Evolutionary conservation across 306 rosid species (phyloP), one percentile per base, ranked within the genome.

Genomic region (Vigna trinervia): DNA sequence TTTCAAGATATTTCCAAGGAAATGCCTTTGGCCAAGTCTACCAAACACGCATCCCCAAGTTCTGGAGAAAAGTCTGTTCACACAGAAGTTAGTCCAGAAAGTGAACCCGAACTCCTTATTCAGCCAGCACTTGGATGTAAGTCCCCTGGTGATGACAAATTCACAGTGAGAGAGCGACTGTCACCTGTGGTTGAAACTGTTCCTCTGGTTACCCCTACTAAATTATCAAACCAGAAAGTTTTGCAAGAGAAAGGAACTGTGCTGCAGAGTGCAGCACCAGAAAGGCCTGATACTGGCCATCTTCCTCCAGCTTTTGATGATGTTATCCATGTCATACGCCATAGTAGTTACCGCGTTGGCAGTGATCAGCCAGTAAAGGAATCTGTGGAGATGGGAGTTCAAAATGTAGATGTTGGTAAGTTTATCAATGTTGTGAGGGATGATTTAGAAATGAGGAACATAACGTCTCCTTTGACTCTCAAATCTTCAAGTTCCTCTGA

Each of bases 341-440:
- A 92, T 60, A 96, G 99, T 81, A 96, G 98, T 88, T 96, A 87
- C 75, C 97, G 99, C 0, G 93, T 96, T 53, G 99, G 93, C 52
- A 88, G 89, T 51, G 98, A 96, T 73, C 97, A 91, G 79, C 87
- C 98, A 36, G 86, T 87, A 3, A 79, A 87, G 69, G 99, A 96
- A 85, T 78, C 96, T 17, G 78, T 85, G 64, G 98, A 96, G 89
- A 85, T 87, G 94, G 99, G 96, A 73, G 91, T 89, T 79, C 97
- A 88, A 69, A 96, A 88, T 78, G 89, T 92, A 46, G 98, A 95
- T 48, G 94, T 95, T 71, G 90, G 96, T 38, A 92, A 91, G 80
- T 84, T 83, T 34, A 86, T 95, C 77, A 92, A 87, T 48, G 94
- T 76, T 22, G 90, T 84, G 8, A 87, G 95, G 83, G 97, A 95